phyloP scores from a whole-genome alignment of 2,329 filamentous ascomycete species.

The Xylaria sp. region DNA sequence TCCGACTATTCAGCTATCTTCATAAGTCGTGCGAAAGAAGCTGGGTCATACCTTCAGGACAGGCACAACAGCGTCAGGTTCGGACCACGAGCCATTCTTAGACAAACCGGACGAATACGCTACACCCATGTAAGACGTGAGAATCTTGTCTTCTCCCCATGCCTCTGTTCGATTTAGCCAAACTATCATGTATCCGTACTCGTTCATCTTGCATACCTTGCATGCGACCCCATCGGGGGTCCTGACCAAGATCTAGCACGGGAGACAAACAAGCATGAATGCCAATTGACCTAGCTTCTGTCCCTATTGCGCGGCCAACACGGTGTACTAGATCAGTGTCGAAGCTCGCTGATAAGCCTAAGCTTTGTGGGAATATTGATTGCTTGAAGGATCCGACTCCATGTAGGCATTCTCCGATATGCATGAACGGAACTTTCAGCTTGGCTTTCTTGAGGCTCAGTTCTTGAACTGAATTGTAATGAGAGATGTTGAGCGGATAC shows the following conservation, averaged over 20 bases:
- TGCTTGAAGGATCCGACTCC: slow-evolving; percentile 59
- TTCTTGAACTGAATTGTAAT: slow-evolving; percentile 56
- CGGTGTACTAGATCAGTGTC: slow-evolving; percentile 56
- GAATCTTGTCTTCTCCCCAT: slow-evolving; percentile 59
- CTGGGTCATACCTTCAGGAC: slow-evolving; percentile 53
- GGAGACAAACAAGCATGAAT: slow-evolving; percentile 58
- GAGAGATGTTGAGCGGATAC: slow-evolving; percentile 56
- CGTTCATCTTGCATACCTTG: slow-evolving; percentile 48
- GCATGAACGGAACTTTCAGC: slow-evolving; percentile 56
- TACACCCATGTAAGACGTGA: slow-evolving; percentile 58
- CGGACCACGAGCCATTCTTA: slow-evolving; percentile 57
- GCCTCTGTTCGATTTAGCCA: slow-evolving; percentile 49
- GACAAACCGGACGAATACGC: slow-evolving; percentile 57
- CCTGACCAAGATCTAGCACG: slow-evolving; percentile 57
- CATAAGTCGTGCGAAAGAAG: neutral
- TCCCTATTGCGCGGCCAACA: slow-evolving; percentile 56
- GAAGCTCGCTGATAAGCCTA: slow-evolving; percentile 56
- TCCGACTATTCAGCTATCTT: neutral
- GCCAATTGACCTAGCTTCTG: slow-evolving; percentile 57
- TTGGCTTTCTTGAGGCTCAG: slow-evolving; percentile 53
- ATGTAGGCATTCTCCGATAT: slow-evolving; percentile 58
- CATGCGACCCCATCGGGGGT: slow-evolving; percentile 58
- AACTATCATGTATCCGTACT: neutral
- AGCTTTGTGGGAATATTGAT: slow-evolving; percentile 57
- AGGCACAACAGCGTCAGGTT: slow-evolving; percentile 56